phyloP scores from a whole-genome alignment of 169 alveolate species.

The Besnoitia besnoiti region DNA sequence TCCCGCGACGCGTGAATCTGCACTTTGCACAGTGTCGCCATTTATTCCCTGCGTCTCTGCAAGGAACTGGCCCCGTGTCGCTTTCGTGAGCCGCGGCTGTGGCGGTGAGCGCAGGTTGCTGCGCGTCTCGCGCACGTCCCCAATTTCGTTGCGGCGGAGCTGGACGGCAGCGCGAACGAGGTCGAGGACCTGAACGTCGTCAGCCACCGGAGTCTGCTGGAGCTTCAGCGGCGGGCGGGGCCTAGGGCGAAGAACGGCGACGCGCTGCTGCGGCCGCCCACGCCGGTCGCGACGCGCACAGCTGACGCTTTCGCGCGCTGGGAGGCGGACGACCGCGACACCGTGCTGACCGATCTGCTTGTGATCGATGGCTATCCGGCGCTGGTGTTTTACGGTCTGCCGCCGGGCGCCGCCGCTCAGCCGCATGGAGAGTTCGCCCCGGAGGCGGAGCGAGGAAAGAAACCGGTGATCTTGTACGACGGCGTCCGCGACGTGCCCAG shows the following conservation, averaged over 20 bases:
- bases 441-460: neutral
- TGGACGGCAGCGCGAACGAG: constrained; percentile 40
- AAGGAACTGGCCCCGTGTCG: too few species aligned
- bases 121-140: neutral
- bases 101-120: neutral
- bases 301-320: neutral
- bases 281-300: neutral
- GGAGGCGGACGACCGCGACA: neutral
- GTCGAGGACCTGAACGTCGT: constrained; percentile 21
- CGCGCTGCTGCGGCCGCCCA: constrained; percentile 5
- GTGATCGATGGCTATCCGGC: constrained; percentile 40
- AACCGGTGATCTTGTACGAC: neutral
- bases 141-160: neutral
- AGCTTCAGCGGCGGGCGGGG: neutral
- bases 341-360: neutral
- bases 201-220: neutral
- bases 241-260: constrained; percentile 6
- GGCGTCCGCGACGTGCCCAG: constrained; percentile 46
- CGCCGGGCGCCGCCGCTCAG: too few species aligned
- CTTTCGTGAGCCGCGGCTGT: too few species aligned
- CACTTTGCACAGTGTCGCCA: too few species aligned
- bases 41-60: too few species aligned
- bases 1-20: too few species aligned
- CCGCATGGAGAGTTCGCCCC: neutral
- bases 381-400: neutral